Evolutionary conservation across 495 filamentous ascomycete genomes (phyloP).

Genomic region (Penicillium bialowiezense): DNA sequence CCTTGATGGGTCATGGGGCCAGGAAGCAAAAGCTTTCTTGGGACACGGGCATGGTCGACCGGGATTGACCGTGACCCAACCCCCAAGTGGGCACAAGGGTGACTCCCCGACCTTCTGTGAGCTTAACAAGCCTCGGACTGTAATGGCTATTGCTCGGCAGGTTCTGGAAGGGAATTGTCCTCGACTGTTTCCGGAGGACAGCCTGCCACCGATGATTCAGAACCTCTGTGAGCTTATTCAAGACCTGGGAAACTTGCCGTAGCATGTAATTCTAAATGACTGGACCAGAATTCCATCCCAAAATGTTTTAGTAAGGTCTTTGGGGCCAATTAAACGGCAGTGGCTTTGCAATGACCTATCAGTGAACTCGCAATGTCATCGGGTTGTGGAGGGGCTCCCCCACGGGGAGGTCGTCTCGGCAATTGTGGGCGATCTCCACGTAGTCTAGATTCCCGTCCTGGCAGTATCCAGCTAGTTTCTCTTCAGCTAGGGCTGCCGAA

Average conservation of each 20-base stretch:
- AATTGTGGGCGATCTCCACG: neutral
- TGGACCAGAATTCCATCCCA: too few species aligned
- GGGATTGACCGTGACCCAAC: slow-evolving; percentile 27
- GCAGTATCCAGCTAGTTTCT: too few species aligned
- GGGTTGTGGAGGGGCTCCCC: neutral
- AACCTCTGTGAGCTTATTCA: slow-evolving; percentile 54
- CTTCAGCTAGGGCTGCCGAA: too few species aligned
- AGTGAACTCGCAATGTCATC: neutral
- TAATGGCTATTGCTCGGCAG: slow-evolving; percentile 47
- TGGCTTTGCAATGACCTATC: neutral
- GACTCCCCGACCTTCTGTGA: slow-evolving; percentile 14
- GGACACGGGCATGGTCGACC: slow-evolving; percentile 22
- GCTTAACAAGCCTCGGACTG: slow-evolving; percentile 22
- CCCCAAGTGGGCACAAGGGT: neutral
- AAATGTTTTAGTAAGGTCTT: too few species aligned
- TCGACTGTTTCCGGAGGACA: slow-evolving; percentile 20
- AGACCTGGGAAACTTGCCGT: slow-evolving; percentile 36
- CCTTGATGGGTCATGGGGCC: slow-evolving; percentile 36
- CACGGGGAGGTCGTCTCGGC: neutral
- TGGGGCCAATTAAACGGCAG: neutral
- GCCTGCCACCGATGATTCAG: slow-evolving; percentile 44
- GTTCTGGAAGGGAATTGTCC: slow-evolving; percentile 45
- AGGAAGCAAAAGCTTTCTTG: slow-evolving; percentile 34
- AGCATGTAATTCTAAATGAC: neutral
- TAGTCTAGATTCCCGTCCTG: too few species aligned